Base-by-base conservation (phyloP, 2,329 filamentous ascomycete species). In the Hymenoscyphus linearis region DNA sequence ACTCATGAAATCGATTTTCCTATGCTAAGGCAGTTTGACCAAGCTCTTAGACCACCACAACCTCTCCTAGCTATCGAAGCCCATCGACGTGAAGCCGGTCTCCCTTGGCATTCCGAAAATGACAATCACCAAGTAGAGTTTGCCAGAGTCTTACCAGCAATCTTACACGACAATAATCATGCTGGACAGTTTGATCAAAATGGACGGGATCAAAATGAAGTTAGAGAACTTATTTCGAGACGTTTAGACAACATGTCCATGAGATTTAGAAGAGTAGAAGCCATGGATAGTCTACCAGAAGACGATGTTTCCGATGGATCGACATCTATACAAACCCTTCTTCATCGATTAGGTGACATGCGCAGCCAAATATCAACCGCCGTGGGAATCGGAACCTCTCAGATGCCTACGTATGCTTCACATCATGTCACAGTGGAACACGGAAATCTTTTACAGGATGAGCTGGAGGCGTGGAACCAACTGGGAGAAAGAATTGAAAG, bases 161-260 rank as follows among this genome's bases (percentile, higher is more conserved):
- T 31, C 7, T 22, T 52, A 3, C 3, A 27, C 26, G 52, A 25
- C 26, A 22, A 50, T 26, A 52, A 61, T n/a, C n/a, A n/a, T 26
- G 18, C 40, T 9, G 53, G 53, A 44, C 44, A 31, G 18, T 59
- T 65, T 18, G 60, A 64, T 37, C 47, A 60, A 18, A 36, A 53
- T 26, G 62, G 65, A 40, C n/a, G n/a, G n/a, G 60, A 64, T 37
- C 47, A 60, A 18, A 36, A 53, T 26, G 62, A 66, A 40, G 35
- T 55, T 27, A 50, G 62, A 3, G 63, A 59, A 4, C 18, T 67
- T 2, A 59, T 68, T 18, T 64, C 61, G 16, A 59, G 62, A 52
- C 62, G 67, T 47, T 60, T 69, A 13, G 64, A 67, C 10, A 68
- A 67, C 50, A 61, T 68, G 22, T 65, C 64, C 3, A 67, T 66